Conservation (phyloP, 352 stramenopile species). For the Phytopythium cucurbitacearum region DNA sequence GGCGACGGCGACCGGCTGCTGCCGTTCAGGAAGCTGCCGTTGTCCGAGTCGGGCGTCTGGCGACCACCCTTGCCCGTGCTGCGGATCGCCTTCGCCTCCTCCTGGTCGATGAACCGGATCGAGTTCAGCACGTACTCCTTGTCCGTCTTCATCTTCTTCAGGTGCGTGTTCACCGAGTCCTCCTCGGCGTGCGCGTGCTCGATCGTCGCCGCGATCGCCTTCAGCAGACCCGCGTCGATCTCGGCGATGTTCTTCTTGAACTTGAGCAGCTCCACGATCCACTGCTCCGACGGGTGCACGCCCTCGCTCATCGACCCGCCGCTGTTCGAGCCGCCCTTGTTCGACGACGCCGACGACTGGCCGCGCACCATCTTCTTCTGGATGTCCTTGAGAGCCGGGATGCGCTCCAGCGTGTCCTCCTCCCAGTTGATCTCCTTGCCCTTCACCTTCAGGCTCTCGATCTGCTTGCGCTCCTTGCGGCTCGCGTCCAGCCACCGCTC, state of each 20-base stretch:
- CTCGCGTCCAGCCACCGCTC: conserved; percentile 81
- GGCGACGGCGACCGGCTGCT: conserved; percentile 30
- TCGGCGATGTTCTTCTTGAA: conserved; percentile 85
- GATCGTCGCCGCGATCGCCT: conserved; percentile 51
- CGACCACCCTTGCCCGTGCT: conserved; percentile 68
- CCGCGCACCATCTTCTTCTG: conserved; percentile 75
- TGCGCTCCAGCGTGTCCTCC: conserved; percentile 78
- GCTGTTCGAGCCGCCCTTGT: conserved; percentile 35
- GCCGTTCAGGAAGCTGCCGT: conserved; percentile 38
- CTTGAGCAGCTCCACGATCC: conserved; percentile 84
- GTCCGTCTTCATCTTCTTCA: conserved; percentile 86
- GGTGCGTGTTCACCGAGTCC: conserved; percentile 47
- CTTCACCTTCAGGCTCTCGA: conserved; percentile 79
- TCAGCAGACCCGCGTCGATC: conserved; percentile 66
- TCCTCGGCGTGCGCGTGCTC: conserved; percentile 58
- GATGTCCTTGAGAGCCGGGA: conserved; percentile 82
- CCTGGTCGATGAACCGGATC: conserved; percentile 87
- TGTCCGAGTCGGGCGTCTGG: conserved; percentile 47
- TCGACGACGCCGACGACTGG: conserved; percentile 23
- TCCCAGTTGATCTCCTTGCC: conserved; percentile 85
- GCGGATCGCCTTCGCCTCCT: conserved; percentile 86
- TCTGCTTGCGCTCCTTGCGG: conserved; percentile 85
- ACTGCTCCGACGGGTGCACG: conserved; percentile 81
- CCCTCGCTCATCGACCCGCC: conserved; percentile 51
- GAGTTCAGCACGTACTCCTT: conserved; percentile 89